Evolutionary conservation across 768 basidiomycete species (phyloP).

Genomic region (Auricularia auricula-judae): DNA sequence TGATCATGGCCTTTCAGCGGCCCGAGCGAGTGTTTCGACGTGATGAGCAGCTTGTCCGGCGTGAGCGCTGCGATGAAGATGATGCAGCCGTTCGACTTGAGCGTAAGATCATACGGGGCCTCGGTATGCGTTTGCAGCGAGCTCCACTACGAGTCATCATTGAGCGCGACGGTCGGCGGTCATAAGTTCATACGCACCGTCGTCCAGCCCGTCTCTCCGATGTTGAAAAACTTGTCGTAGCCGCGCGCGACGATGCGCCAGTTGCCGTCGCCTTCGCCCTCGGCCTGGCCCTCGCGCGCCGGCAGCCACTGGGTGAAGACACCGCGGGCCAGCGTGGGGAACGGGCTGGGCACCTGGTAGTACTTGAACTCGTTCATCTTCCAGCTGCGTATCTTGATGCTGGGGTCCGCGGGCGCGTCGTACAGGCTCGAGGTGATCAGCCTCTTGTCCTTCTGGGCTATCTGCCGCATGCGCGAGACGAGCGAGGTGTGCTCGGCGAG

Average conservation of each 20-base stretch:
- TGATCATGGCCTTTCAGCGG: slow-evolving; percentile 26
- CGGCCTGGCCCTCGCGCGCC: slow-evolving; percentile 14
- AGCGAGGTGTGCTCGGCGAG: slow-evolving; percentile 37
- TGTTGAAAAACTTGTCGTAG: slow-evolving; percentile 99
- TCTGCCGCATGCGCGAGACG: slow-evolving; percentile 37
- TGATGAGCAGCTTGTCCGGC: slow-evolving; percentile 61
- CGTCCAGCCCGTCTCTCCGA: slow-evolving; percentile 93
- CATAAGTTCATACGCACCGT: slow-evolving; percentile 41
- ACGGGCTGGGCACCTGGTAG: slow-evolving; percentile 78
- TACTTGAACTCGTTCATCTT: slow-evolving; percentile 98
- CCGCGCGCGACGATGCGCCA: slow-evolving; percentile 75
- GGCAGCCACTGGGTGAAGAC: slow-evolving; percentile 50
- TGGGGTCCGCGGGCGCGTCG: slow-evolving; percentile 43
- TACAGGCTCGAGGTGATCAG: slow-evolving; percentile 53
- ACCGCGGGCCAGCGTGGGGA: slow-evolving; percentile 91
- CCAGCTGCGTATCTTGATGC: slow-evolving; percentile 66
- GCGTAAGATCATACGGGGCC: slow-evolving; percentile 72
- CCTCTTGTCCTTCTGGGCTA: slow-evolving; percentile 49
- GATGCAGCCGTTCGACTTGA: slow-evolving; percentile 95
- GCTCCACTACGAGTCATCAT: slow-evolving; percentile 50
- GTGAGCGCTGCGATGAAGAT: slow-evolving; percentile 88
- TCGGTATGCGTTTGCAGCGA: slow-evolving; percentile 57
- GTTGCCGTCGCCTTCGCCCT: slow-evolving; percentile 20
- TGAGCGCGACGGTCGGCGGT: background rate
- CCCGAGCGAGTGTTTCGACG: slow-evolving; percentile 89